Conservation (phyloP, 2,329 filamentous ascomycete genomes). For the Aspergillus bombycis region DNA sequence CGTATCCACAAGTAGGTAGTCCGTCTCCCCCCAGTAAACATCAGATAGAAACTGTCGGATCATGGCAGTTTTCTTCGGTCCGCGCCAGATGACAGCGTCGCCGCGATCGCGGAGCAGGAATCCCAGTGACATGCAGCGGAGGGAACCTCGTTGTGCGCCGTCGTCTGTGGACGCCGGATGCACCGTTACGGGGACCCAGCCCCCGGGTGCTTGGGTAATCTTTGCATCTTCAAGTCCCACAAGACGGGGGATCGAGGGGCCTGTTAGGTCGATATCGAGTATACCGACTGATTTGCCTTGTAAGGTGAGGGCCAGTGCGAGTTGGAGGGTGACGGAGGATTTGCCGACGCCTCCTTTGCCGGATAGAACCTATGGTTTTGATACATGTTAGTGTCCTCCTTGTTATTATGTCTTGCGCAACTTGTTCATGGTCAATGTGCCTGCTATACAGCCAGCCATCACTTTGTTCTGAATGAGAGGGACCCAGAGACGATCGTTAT, state of each 20-base stretch:
- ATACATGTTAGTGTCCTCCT: constrained; percentile 11
- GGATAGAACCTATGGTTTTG: constrained; percentile 67
- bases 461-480: not conserved
- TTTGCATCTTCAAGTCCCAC: constrained; percentile 87
- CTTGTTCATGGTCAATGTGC: not conserved
- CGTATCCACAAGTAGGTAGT: constrained; percentile 93
- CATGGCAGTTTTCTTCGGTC: constrained; percentile 99
- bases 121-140: constrained; percentile 83
- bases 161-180: constrained; percentile 49
- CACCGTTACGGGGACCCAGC: constrained; percentile 88
- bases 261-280: constrained; percentile 93
- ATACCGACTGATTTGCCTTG: constrained; percentile 89
- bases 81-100: constrained; percentile 95
- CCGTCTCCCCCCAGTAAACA: constrained; percentile 82
- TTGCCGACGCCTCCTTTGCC: constrained; percentile 98
- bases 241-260: constrained; percentile 93
- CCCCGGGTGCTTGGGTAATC: constrained; percentile 86
- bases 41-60: constrained; percentile 93
- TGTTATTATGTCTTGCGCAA: not conserved
- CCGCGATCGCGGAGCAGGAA: constrained; percentile 82
- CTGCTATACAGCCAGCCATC: not conserved
- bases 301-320: constrained; percentile 84
- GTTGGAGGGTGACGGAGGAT: constrained; percentile 94
- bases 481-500: constrained; percentile 32
- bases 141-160: constrained; percentile 37